Percentiles rank a stretch among this genome's conserved stretches.
Evolutionary conservation across 345 rosid genomes (phyloP).

Genomic region (Eucalyptus caleyi): DNA sequence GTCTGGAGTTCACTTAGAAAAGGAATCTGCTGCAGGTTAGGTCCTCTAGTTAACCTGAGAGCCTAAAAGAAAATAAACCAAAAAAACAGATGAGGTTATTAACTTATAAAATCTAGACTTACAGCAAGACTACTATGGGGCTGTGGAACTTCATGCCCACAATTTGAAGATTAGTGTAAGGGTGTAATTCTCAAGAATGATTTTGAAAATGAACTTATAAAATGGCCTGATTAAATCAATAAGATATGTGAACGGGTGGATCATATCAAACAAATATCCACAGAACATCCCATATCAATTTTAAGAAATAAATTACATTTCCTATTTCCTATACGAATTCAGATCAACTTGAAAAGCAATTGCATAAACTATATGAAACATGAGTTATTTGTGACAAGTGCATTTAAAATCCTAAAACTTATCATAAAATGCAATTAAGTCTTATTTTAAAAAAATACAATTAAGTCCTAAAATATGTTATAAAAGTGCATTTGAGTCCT

Average conservation of each 20-base stretch:
- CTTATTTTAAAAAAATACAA: no score
- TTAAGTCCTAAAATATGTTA: no score
- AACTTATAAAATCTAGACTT: background rate
- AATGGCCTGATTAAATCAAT: background rate
- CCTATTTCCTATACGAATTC: background rate
- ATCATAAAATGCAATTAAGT: no score
- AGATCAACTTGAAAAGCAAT: background rate
- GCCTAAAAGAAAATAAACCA: background rate
- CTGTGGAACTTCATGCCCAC: background rate
- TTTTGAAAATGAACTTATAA: background rate
- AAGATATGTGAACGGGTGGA: background rate
- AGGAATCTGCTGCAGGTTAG: background rate
- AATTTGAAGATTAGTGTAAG: background rate
- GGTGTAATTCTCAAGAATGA: background rate
- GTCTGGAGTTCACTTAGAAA: background rate
- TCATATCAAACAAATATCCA: background rate
- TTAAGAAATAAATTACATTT: no score
- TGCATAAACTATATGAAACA: background rate
- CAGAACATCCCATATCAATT: background rate
- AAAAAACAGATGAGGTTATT: background rate
- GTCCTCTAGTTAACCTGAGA: background rate
- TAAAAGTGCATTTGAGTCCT: no score
- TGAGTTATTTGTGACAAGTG: no score
- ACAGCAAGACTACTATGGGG: background rate
- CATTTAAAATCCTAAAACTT: no score